Base-by-base conservation (phyloP, 345 rosid genomes). In the Populus tremula region DNA sequence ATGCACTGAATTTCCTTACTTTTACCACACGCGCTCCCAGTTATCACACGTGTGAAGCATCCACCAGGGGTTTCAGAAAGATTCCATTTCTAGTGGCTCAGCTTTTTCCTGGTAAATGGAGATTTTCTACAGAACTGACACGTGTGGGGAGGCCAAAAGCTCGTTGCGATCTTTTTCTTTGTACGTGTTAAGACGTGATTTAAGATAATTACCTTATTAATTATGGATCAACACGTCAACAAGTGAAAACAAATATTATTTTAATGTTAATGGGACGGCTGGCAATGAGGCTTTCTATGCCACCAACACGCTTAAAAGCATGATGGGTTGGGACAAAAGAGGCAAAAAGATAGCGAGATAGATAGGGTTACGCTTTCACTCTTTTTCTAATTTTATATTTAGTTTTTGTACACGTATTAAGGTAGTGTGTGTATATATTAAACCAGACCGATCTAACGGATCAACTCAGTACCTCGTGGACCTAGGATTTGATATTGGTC, bases 71-170 rank as follows among this genome's bases (percentile, higher is more conserved):
- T 70, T 66, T 45, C n/a, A 18, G 20, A 29, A 73, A 39, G 80
- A 76, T 76, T 77, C 65, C 80, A 41, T 62, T 74, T 65, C 73
- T 59, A 67, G 84, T 72, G 84, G 86, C 82, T 71, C 79, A 80
- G 74, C 45, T 47, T 70, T 62, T 77, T 67, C 69, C 54, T 67
- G 47, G 64, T 21, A 11, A 18, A 62, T 47, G 56, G 77, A 74
- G 43, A 41, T 49, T 21, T 2, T 1, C 47, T 20, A 8, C 3
- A 18, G 1, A 2, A 4, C 5, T 16, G 82, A 38, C 86, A 77
- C 79, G 82, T 78, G 77, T 71, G 1, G 0, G 4, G 9, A 2
- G 18, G 6, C 36, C 1, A 74, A 62, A 71, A 47, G 76, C 47
- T 45, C 71, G 71, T 70, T 8, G 38, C 73, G 27, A 20, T 59